Evolutionary conservation across 2,329 filamentous ascomycete species (phyloP).

Genomic region (Blumeria graminis): DNA sequence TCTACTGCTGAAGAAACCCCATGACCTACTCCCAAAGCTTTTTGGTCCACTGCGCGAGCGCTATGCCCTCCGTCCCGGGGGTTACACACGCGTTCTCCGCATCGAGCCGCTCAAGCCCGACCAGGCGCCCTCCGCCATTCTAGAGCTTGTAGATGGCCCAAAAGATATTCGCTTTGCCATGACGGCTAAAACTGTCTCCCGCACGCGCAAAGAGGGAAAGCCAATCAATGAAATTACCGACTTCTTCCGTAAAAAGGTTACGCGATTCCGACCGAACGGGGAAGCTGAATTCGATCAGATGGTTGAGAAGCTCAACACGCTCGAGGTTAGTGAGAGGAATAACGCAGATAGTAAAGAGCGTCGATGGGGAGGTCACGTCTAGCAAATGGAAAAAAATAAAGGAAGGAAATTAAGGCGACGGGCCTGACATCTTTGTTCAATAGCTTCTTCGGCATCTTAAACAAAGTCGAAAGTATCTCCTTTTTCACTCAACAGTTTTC

Average conservation of each 20-base stretch:
- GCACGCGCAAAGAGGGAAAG: constrained; percentile 29
- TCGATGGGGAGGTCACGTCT: constrained; percentile 6
- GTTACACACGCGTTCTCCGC: constrained; percentile 84
- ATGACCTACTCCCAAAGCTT: constrained; percentile 56
- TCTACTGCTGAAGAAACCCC: constrained; percentile 29
- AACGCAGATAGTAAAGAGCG: constrained; percentile 10
- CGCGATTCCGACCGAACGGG: constrained; percentile 44
- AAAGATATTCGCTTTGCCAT: constrained; percentile 86
- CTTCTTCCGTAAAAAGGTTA: constrained; percentile 66
- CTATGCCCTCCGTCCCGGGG: constrained; percentile 58
- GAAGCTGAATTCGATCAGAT: constrained; percentile 41
- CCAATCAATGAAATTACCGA: constrained; percentile 45
- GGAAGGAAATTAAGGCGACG: not conserved
- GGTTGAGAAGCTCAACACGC: constrained; percentile 22
- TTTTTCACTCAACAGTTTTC: constrained; percentile 60
- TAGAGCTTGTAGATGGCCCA: constrained; percentile 85
- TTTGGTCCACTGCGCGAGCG: constrained; percentile 62
- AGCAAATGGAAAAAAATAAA: not conserved
- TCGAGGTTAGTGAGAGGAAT: constrained; percentile 15
- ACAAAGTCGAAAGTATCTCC: constrained; percentile 92
- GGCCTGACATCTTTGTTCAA: not conserved
- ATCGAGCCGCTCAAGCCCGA: constrained; percentile 74
- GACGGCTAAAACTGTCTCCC: constrained; percentile 64
- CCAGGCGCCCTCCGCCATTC: constrained; percentile 70
- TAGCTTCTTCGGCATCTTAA: constrained; percentile 19